Evolutionary conservation across 768 basidiomycete genomes (phyloP).

Genomic region (Cytidiella melzeri): DNA sequence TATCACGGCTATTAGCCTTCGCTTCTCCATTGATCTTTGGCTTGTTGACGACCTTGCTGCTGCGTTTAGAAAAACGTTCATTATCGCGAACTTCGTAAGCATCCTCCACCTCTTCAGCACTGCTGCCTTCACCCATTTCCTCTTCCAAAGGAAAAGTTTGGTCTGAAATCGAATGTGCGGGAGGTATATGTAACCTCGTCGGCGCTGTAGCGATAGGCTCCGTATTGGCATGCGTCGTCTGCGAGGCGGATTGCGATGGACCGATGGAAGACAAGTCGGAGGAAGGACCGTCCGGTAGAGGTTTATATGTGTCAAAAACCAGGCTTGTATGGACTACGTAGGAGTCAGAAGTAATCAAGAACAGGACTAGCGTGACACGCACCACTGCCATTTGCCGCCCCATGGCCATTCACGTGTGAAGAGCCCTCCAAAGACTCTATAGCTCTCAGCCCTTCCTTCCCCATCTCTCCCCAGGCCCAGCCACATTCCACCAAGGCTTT

Average conservation of each 20-base stretch:
- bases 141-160: constrained; percentile 24
- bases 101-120: constrained; percentile 31
- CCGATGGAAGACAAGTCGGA: constrained; percentile 62
- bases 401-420: constrained; percentile 18
- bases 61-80: constrained; percentile 34
- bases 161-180: constrained; percentile 46
- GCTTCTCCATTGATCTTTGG: constrained; percentile 11
- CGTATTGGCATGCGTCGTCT: constrained; percentile 35
- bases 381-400: constrained; percentile 18
- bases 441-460: constrained; percentile 51
- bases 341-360: background rate
- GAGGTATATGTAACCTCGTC: constrained; percentile 33
- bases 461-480: constrained; percentile 61
- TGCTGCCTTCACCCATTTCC: constrained; percentile 26
- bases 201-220: constrained; percentile 13
- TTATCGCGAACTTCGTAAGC: constrained; percentile 50
- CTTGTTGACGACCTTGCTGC: background rate
- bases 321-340: background rate
- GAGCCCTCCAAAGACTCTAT: constrained; percentile 24
- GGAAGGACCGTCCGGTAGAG: constrained; percentile 16
- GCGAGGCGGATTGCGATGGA: constrained; percentile 75
- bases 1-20: background rate
- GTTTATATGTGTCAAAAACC: constrained; percentile 4
- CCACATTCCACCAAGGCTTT: constrained; percentile 66
- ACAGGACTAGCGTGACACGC: background rate